Conservation (phyloP, 1,284 basidiomycete genomes). For the Apiotrichum porosum region DNA sequence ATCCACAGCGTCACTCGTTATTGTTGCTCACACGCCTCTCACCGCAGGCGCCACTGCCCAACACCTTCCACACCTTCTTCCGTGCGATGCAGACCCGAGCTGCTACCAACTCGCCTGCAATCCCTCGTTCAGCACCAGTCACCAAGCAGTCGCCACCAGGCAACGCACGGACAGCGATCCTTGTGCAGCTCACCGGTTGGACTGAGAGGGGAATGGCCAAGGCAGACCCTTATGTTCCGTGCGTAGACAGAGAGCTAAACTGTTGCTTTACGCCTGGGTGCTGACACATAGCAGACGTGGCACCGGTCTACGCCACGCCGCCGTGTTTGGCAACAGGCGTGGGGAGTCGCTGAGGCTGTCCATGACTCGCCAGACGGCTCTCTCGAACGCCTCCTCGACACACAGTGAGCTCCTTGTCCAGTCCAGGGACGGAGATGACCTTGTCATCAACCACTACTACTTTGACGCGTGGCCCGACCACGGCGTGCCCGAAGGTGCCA, state of each 20-base stretch:
- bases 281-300: neutral
- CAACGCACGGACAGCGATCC: slow-evolving; percentile 15
- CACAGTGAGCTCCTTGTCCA: neutral
- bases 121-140: neutral
- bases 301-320: neutral
- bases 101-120: slow-evolving; percentile 7
- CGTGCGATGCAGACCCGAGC: slow-evolving; percentile 26
- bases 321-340: neutral
- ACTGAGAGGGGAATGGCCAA: slow-evolving; percentile 35
- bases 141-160: neutral
- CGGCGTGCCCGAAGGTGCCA: slow-evolving; percentile 35
- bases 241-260: too few species aligned
- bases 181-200: slow-evolving; percentile 44
- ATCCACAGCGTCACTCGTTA: neutral
- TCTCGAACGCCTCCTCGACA: neutral
- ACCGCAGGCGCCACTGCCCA: slow-evolving; percentile 35
- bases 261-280: too few species aligned
- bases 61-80: slow-evolving; percentile 33
- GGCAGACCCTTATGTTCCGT: slow-evolving; percentile 41
- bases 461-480: slow-evolving; percentile 45
- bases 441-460: slow-evolving; percentile 34
- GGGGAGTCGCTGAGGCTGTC: neutral
- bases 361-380: too few species aligned
- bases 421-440: slow-evolving; percentile 1
- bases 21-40: neutral